These are phyloP conservation scores for Alternaria triticimaculans DNA, from an alignment of 2,329 filamentous ascomycete genomes.

Conservation along the genomic window DNA sequence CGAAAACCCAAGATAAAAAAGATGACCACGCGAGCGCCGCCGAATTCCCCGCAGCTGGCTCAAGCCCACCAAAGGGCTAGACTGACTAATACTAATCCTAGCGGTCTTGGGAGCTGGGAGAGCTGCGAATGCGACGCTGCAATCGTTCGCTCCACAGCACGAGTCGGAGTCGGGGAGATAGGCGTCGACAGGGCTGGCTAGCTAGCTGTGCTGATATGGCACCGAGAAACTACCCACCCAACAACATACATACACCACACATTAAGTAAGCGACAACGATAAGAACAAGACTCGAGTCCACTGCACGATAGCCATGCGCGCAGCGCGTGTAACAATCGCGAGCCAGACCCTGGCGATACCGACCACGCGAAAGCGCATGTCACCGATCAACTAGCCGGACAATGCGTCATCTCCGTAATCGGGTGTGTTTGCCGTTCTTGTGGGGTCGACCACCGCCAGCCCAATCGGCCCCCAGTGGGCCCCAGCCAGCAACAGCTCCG, in stretches of 20 bases:
- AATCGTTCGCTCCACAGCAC: conserved; percentile 11
- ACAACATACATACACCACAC: background rate
- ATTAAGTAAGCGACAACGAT: background rate
- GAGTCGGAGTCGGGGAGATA: background rate
- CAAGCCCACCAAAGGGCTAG: conserved; percentile 9
- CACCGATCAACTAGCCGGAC: background rate
- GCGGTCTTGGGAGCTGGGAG: background rate
- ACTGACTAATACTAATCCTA: background rate
- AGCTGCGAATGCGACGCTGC: conserved; percentile 7
- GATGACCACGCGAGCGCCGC: background rate
- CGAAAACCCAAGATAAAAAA: background rate
- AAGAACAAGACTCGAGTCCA: background rate
- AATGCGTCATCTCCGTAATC: conserved; percentile 14
- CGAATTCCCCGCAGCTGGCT: conserved; percentile 2
- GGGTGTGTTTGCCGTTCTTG: background rate
- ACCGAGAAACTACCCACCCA: background rate
- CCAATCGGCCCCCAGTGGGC: background rate
- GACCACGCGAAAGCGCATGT: conserved; percentile 2
- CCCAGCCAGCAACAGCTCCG: conserved; percentile 1
- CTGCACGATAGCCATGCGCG: background rate
- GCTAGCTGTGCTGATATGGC: background rate
- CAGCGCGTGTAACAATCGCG: background rate
- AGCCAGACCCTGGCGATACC: background rate
- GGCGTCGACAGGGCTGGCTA: background rate
- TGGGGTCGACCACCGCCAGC: background rate